These are phyloP conservation scores for Rhytidhysteron rufulum DNA, from an alignment of 2,329 filamentous ascomycete genomes.

Conservation along the genomic window DNA sequence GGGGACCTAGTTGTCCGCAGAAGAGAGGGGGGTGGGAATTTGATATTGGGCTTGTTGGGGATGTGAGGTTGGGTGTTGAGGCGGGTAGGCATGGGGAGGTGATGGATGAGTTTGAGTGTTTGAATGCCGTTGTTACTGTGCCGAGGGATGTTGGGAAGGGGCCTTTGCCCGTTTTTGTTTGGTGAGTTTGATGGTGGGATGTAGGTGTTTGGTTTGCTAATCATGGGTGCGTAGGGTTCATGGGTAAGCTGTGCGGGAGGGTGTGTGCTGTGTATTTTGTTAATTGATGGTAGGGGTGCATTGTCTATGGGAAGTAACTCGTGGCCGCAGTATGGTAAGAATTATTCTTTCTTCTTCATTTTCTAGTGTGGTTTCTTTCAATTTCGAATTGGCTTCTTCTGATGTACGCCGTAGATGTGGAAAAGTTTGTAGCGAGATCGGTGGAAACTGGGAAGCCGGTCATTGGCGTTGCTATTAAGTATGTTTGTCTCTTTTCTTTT, in stretches of 20 bases:
- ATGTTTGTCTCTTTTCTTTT: slow-evolving; percentile 36
- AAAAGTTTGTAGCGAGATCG: slow-evolving; percentile 42
- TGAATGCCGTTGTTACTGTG: slow-evolving; percentile 31
- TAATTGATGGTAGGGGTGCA: slow-evolving; percentile 37
- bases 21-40: slow-evolving; percentile 24
- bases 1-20: slow-evolving; percentile 37
- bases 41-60: slow-evolving; percentile 22
- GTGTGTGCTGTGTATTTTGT: too few species aligned
- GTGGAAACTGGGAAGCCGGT: slow-evolving; percentile 42
- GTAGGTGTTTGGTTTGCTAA: too few species aligned
- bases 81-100: slow-evolving; percentile 15
- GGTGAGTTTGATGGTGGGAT: neutral
- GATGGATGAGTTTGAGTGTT: slow-evolving; percentile 33
- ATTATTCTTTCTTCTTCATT: neutral
- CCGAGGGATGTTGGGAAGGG: slow-evolving; percentile 12
- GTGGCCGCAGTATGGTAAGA: slow-evolving; percentile 48
- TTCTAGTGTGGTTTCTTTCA: too few species aligned
- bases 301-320: slow-evolving; percentile 47
- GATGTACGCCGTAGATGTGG: slow-evolving; percentile 24
- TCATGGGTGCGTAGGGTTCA: neutral
- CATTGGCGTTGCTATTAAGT: slow-evolving; percentile 41
- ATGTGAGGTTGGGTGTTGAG: slow-evolving; percentile 13
- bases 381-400: too few species aligned
- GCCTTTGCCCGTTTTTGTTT: neutral
- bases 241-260: too few species aligned